Percentiles rank a stretch among this genome's conserved stretches.
These are phyloP conservation scores for Aureobasidium sp. DNA, from an alignment of 2,329 filamentous ascomycete genomes.

Conservation along the genomic window DNA sequence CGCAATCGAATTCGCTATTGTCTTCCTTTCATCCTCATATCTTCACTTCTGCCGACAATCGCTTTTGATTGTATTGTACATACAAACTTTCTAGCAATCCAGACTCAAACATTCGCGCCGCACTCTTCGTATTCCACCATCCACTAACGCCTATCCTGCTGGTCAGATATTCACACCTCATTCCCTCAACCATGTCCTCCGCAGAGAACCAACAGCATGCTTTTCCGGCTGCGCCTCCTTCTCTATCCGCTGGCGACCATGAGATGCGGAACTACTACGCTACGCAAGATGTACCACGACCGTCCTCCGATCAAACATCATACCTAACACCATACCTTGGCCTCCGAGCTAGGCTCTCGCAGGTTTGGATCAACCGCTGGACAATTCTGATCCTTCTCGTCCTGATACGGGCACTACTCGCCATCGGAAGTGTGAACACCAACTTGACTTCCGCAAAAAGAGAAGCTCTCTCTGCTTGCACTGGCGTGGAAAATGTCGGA, in stretches of 20 bases:
- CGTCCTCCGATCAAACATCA: conserved; percentile 54
- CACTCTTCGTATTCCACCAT: background rate
- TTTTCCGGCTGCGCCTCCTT: conserved; percentile 49
- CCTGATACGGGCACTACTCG: conserved; percentile 70
- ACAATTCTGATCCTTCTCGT: conserved; percentile 82
- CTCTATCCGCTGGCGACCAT: conserved; percentile 53
- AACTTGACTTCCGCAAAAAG: conserved; percentile 67
- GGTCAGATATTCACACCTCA: conserved; percentile 16
- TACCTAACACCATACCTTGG: conserved; percentile 86
- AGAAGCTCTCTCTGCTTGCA: conserved; percentile 82
- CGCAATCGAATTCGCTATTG: conserved; percentile 18
- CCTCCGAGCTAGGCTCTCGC: conserved; percentile 78
- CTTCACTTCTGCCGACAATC: conserved; percentile 10
- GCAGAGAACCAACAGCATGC: conserved; percentile 45
- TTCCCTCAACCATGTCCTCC: conserved; percentile 36
- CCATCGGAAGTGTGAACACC: conserved; percentile 62
- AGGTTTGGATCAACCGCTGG: conserved; percentile 97
- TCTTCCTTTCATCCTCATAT: conserved; percentile 3
- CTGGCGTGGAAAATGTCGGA: conserved; percentile 83
- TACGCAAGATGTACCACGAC: conserved; percentile 47
- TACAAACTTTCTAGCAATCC: background rate
- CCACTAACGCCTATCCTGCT: conserved; percentile 16
- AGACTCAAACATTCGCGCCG: background rate
- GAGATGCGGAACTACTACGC: conserved; percentile 54
- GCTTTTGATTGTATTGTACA: background rate